Percentiles rank a stretch among this genome's conserved stretches.
Evolutionary conservation across 495 filamentous ascomycete species (phyloP).

Genomic region (Penicillium arizonense): DNA sequence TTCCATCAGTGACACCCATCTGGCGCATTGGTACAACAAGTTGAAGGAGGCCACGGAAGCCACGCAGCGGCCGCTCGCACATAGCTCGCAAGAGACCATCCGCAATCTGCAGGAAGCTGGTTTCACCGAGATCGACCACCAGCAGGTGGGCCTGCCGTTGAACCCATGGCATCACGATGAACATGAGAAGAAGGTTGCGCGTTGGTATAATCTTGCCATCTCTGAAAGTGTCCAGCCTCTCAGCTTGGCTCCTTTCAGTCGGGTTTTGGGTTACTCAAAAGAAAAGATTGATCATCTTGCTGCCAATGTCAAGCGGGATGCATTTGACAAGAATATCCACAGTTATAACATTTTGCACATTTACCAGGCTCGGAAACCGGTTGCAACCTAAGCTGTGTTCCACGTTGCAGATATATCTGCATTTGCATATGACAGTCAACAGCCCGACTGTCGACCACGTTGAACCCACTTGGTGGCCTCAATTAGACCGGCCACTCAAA

Average conservation of each 20-base stretch:
- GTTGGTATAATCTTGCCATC: slow-evolving; percentile 83
- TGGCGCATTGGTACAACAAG: slow-evolving; percentile 66
- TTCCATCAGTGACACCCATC: slow-evolving; percentile 36
- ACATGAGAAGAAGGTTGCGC: slow-evolving; percentile 66
- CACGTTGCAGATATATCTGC: neutral
- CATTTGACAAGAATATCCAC: slow-evolving; percentile 67
- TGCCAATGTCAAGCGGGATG: slow-evolving; percentile 62
- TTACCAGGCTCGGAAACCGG: slow-evolving; percentile 47
- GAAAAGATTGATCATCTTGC: slow-evolving; percentile 64
- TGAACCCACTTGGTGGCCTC: too few species aligned
- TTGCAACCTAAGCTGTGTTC: slow-evolving; percentile 9
- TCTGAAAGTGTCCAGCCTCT: slow-evolving; percentile 71
- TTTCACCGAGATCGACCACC: slow-evolving; percentile 81
- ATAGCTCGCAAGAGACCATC: slow-evolving; percentile 60
- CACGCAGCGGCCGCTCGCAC: slow-evolving; percentile 62
- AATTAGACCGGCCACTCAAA: neutral
- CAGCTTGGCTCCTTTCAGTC: slow-evolving; percentile 70
- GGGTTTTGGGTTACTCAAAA: slow-evolving; percentile 61
- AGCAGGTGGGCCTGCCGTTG: slow-evolving; percentile 67
- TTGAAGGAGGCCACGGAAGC: slow-evolving; percentile 68
- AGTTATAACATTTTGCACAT: slow-evolving; percentile 71
- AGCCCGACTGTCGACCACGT: too few species aligned
- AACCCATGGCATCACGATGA: slow-evolving; percentile 76
- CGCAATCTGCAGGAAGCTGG: slow-evolving; percentile 65
- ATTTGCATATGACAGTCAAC: neutral